These are phyloP conservation scores for Trichoderma parareesei DNA, from an alignment of 495 filamentous ascomycete genomes.

Conservation along the genomic window DNA sequence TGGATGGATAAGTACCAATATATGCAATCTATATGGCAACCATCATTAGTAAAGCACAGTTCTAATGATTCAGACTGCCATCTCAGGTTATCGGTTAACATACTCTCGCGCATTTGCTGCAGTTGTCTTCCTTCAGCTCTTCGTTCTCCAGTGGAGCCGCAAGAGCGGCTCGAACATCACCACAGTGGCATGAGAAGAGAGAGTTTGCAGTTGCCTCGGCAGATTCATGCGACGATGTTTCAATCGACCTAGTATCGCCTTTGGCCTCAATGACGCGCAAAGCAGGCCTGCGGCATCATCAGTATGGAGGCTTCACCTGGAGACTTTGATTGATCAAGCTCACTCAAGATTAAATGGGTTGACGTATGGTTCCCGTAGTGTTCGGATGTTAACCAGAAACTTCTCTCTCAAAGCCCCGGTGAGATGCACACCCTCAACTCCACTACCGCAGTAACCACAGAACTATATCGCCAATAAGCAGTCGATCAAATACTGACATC, in stretches of 20 bases:
- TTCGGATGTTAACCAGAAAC: conserved; percentile 16
- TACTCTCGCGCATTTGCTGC: conserved; percentile 20
- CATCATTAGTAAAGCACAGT: not conserved
- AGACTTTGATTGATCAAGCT: not conserved
- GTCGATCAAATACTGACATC: too few relatives aligned
- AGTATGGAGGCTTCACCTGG: not conserved
- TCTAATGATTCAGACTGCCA: not conserved
- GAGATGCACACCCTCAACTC: conserved; percentile 14
- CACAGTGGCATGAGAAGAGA: conserved; percentile 18
- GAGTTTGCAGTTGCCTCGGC: conserved; percentile 2
- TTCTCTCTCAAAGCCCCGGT: conserved; percentile 13
- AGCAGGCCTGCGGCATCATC: not conserved
- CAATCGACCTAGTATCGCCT: not conserved
- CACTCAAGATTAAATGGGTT: conserved; percentile 17
- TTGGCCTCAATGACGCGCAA: not conserved
- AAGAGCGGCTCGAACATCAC: conserved; percentile 14
- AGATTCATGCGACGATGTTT: not conserved
- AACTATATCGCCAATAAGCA: conserved; percentile 13
- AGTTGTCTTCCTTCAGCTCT: conserved; percentile 19
- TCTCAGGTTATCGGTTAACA: not conserved
- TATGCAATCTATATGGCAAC: conserved; percentile 14
- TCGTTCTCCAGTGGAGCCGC: conserved; percentile 1
- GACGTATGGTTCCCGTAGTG: conserved; percentile 13
- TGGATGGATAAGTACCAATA: conserved; percentile 17
- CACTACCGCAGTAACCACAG: conserved; percentile 17